phyloP scores from a whole-genome alignment of 208 protist genomes.

The Leishmania tropica region DNA sequence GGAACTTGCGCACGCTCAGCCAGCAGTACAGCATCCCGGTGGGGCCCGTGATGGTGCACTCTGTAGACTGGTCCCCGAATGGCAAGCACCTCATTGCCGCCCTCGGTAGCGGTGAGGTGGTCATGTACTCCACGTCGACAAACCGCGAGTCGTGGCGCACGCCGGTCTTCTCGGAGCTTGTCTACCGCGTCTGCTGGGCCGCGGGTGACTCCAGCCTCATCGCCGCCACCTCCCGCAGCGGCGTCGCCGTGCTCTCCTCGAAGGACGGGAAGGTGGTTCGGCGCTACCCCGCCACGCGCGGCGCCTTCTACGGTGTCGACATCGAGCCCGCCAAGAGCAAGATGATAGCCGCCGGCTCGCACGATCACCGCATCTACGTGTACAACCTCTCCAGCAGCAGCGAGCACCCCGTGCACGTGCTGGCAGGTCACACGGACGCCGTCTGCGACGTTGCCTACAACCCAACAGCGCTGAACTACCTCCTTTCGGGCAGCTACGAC shows the following conservation, averaged over 20 bases:
- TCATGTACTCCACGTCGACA: slow-evolving; percentile 68
- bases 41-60: slow-evolving; percentile 74
- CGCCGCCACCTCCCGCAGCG: slow-evolving; percentile 51
- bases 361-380: slow-evolving; percentile 80
- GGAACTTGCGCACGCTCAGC: slow-evolving; percentile 68
- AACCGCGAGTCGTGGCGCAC: slow-evolving; percentile 67
- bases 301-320: slow-evolving; percentile 62
- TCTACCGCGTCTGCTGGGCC: slow-evolving; percentile 59
- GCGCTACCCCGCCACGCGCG: slow-evolving; percentile 52
- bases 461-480: slow-evolving; percentile 62
- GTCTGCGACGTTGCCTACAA: slow-evolving; percentile 84
- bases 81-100: slow-evolving; percentile 77
- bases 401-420: slow-evolving; percentile 47
- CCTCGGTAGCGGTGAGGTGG: slow-evolving; percentile 81
- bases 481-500: slow-evolving; percentile 90
- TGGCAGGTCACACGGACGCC: slow-evolving; percentile 79
- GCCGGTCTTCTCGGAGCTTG: slow-evolving; percentile 46
- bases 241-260: slow-evolving; percentile 58
- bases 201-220: slow-evolving; percentile 55
- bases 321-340: slow-evolving; percentile 73
- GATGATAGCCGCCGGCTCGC: slow-evolving; percentile 78
- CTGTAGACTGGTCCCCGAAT: slow-evolving; percentile 80
- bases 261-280: slow-evolving; percentile 80
- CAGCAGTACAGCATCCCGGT: slow-evolving; percentile 58
- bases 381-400: slow-evolving; percentile 70